Evolutionary conservation across 164 flowering plant species (phyloP).

Genomic region (Warburgia ugandensis): DNA sequence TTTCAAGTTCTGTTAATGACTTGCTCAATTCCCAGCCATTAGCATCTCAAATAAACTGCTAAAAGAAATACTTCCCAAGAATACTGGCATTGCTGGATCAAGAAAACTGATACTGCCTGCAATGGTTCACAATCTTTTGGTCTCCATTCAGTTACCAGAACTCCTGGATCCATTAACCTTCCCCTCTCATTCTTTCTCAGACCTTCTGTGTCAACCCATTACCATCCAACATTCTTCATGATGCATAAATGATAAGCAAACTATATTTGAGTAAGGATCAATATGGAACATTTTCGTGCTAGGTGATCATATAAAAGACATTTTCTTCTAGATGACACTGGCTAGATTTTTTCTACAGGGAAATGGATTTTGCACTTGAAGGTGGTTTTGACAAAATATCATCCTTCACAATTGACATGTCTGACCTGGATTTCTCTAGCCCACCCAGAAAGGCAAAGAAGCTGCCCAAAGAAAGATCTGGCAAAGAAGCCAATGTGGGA

Average conservation of each 20-base stretch:
- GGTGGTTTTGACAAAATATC: conserved; percentile 66
- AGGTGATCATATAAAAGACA: no score
- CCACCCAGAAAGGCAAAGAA: conserved; percentile 43
- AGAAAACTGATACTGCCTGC: no score
- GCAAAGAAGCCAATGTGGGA: conserved; percentile 32
- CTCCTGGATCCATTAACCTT: no score
- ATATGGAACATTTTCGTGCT: not conserved
- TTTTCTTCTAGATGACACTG: conserved; percentile 7
- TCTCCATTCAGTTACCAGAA: no score
- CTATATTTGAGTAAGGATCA: not conserved
- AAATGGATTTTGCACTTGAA: conserved; percentile 77
- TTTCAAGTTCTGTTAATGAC: not conserved
- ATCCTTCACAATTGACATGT: conserved; percentile 77
- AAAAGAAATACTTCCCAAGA: not conserved
- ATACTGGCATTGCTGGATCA: no score
- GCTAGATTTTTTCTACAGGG: conserved; percentile 37
- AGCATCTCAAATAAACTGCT: not conserved
- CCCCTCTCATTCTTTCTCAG: no score
- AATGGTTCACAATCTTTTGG: no score
- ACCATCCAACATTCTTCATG: not conserved
- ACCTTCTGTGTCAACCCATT: no score
- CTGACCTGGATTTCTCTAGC: conserved; percentile 74
- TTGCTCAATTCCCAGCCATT: not conserved
- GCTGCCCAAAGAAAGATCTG: conserved; percentile 36
- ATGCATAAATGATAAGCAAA: not conserved